Evolutionary conservation across 805 yeast species (phyloP).

Genomic region (Lachancea nothofagi): DNA sequence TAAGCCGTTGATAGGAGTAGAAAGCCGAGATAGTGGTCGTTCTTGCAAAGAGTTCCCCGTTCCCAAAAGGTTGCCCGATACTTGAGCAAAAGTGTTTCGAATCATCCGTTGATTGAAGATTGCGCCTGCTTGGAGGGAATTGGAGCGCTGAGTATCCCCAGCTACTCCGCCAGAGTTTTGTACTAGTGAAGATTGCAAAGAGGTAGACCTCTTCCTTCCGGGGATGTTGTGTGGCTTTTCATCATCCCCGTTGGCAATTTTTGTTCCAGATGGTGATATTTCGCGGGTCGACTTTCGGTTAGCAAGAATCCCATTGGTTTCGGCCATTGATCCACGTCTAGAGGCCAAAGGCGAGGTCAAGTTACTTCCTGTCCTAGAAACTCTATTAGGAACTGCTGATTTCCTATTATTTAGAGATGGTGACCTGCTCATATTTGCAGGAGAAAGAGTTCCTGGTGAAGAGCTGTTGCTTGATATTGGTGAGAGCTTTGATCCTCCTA

Average conservation of each 20-base stretch:
- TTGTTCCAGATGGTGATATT: neutral
- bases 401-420: conserved; percentile 17
- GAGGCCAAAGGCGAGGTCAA: conserved; percentile 17
- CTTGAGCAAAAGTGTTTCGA: conserved; percentile 20
- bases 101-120: conserved; percentile 25
- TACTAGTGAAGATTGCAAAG: conserved; percentile 31
- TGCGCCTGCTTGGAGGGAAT: conserved; percentile 29
- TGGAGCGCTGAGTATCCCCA: conserved; percentile 22
- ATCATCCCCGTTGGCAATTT: neutral
- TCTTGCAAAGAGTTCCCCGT: neutral
- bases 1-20: neutral
- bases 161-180: too few relatives aligned
- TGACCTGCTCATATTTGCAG: conserved; percentile 19
- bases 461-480: conserved; percentile 14
- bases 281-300: conserved; percentile 8
- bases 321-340: conserved; percentile 17
- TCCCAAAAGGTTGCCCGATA: conserved; percentile 8
- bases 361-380: conserved; percentile 8
- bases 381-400: conserved; percentile 14
- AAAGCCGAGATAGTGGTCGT: neutral
- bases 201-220: conserved; percentile 27
- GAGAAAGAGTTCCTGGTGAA: conserved; percentile 18
- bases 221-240: neutral
- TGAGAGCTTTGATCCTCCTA: conserved; percentile 10
- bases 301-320: neutral